Evolutionary conservation across 192 early-diverging fungal species (phyloP), one percentile per base, ranked within the genome.

Genomic region (Coemansia umbellata): DNA sequence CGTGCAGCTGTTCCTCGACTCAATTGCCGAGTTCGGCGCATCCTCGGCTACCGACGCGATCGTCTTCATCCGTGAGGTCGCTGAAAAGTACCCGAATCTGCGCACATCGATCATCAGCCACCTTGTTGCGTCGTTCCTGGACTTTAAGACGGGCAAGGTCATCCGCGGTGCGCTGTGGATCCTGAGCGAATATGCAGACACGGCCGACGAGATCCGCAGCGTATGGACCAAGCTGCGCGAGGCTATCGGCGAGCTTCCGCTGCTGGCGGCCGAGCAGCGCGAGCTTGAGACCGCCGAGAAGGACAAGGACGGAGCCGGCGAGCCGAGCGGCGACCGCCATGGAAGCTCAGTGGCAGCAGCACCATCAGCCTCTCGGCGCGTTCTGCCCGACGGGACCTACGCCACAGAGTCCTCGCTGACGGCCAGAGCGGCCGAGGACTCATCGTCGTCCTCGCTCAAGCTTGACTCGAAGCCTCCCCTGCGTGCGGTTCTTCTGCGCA

Each of bases 151-250:
- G 2, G 87, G 91, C 48, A 84, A 93, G 65, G 93, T 97, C 3
- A 86, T 95, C 67, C 85, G 97, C 39, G 97, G 95, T 22, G 97
- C 93, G 15, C 81, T 99, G 37, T 99, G 97, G 97, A 96, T 98
- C 61, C 80, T 99, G 55, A 95, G 97, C 44, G 97, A 99, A 79
- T 99, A 97, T 60, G 89, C 89, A 39, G 69, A 84, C 53, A 78
- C 80, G n/a, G 74, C 63, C 8, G 74, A 81, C 51, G 84, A 87
- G 58, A 95, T 99, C 60, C 91, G 94, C 63, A 80, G 81, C 0
- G 83, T 89, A 33, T 85, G 93, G 85, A 81, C 83, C 55, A 80
- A 85, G 48, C 88, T 99, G 45, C 86, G 91, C 47, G 64, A 82
- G 33, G 82, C 84, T 36, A 67, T 97, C 26, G 96, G 96, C 19